These are phyloP conservation scores for Termitomyces sp. DNA, from an alignment of 768 basidiomycete species.

Conservation along the genomic window DNA sequence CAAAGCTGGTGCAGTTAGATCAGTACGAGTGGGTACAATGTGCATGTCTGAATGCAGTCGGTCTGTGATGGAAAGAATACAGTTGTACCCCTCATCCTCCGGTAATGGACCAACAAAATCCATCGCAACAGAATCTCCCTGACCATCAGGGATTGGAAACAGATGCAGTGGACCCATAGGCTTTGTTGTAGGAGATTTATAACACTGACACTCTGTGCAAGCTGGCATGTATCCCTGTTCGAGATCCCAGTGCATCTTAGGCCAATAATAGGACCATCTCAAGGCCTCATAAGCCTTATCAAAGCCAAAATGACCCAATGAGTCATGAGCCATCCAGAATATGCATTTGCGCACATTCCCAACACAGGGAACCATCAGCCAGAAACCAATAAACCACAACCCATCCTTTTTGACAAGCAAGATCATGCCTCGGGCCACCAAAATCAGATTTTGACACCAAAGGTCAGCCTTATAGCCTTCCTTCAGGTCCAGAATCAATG, in stretches of 20 bases:
- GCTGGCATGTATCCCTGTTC: slow-evolving; percentile 4
- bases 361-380: not conserved
- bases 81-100: not conserved
- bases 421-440: no score
- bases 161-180: slow-evolving; percentile 22
- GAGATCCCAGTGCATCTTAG: slow-evolving; percentile 25
- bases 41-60: not conserved
- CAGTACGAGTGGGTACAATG: not conserved
- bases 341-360: slow-evolving; percentile 8
- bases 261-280: slow-evolving; percentile 24
- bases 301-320: slow-evolving; percentile 29
- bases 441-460: not conserved
- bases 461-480: not conserved
- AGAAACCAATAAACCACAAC: not conserved
- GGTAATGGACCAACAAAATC: not conserved
- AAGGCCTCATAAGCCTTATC: slow-evolving; percentile 25
- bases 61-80: not conserved
- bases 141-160: slow-evolving; percentile 19
- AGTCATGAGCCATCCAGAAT: slow-evolving; percentile 25
- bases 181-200: slow-evolving; percentile 22
- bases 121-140: not conserved
- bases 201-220: slow-evolving; percentile 13
- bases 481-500: no score
- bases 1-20: not conserved
- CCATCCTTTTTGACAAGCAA: no score